These are phyloP conservation scores for Penicillium digitatum DNA, from an alignment of 2,329 filamentous ascomycete species.

Conservation along the genomic window DNA sequence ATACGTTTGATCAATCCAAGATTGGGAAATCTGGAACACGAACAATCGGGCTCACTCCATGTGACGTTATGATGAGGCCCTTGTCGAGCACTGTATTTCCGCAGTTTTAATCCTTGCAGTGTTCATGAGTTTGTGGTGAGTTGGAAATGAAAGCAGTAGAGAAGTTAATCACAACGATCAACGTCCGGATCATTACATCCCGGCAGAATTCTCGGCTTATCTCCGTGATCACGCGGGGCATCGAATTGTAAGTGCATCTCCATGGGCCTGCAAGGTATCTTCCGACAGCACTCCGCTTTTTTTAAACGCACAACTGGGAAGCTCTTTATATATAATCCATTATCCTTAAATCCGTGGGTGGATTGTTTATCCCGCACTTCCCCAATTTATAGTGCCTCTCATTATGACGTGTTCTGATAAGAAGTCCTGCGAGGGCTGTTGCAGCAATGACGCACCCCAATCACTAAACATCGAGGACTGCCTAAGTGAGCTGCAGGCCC, in stretches of 20 bases:
- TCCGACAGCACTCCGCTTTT: not conserved
- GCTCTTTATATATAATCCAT: slow-evolving; percentile 5
- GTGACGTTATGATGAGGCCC: not conserved
- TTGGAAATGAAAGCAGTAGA: not conserved
- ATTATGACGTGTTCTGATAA: slow-evolving; percentile 15
- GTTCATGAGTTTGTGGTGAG: not conserved
- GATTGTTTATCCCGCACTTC: slow-evolving; percentile 6
- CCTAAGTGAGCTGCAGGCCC: slow-evolving; percentile 37
- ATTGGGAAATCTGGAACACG: not conserved
- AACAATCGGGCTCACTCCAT: not conserved
- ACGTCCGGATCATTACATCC: slow-evolving; percentile 8
- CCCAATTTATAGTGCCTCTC: not conserved
- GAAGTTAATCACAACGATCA: not conserved
- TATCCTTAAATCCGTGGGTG: not conserved
- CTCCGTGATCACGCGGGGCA: not conserved
- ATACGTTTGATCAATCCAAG: not conserved
- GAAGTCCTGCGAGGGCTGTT: slow-evolving; percentile 36
- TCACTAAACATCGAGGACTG: slow-evolving; percentile 41
- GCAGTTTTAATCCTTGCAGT: not conserved
- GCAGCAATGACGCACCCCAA: slow-evolving; percentile 19
- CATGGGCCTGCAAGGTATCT: slow-evolving; percentile 4
- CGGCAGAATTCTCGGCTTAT: slow-evolving; percentile 10
- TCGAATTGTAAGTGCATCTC: not conserved
- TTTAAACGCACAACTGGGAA: slow-evolving; percentile 9
- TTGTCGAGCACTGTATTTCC: not conserved